A percentile compares a stretch with the other conserved stretches of the same genome.
These are phyloP conservation scores for Dysphania ambrosioides DNA, from an alignment of 148 eudicot species.

Conservation along the genomic window DNA sequence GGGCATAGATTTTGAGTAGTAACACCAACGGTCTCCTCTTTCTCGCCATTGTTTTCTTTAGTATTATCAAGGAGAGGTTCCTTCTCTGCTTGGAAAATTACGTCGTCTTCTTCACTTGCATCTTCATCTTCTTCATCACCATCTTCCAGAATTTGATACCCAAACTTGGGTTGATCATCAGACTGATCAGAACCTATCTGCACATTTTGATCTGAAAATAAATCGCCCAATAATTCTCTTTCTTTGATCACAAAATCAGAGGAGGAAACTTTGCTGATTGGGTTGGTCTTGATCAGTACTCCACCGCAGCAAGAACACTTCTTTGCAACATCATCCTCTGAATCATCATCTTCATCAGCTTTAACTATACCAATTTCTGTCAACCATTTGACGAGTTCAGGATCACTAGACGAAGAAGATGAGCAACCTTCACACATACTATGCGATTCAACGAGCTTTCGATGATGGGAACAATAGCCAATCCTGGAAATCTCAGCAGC, in stretches of 20 bases:
- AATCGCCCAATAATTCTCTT: constrained; percentile 13
- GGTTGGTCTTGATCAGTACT: constrained; percentile 15
- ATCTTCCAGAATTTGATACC: constrained; percentile 25
- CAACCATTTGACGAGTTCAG: constrained; percentile 35
- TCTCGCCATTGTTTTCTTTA: neutral
- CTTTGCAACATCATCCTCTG: constrained; percentile 29
- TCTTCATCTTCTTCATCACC: constrained; percentile 26
- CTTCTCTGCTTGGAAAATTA: constrained; percentile 32
- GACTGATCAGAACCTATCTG: constrained; percentile 21
- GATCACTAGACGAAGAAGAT: constrained; percentile 6
- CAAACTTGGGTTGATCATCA: constrained; percentile 26
- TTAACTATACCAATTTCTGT: constrained; percentile 36
- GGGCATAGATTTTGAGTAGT: constrained; percentile 16
- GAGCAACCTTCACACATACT: constrained; percentile 65
- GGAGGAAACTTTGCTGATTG: constrained; percentile 15
- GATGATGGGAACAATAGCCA: constrained; percentile 64
- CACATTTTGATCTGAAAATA: constrained; percentile 20
- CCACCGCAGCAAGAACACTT: constrained; percentile 73
- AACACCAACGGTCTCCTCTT: constrained; percentile 19
- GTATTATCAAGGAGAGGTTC: constrained; percentile 24
- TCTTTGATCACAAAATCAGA: constrained; percentile 38
- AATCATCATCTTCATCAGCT: constrained; percentile 21
- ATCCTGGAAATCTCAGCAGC: constrained; percentile 53
- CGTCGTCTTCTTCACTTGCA: constrained; percentile 22
- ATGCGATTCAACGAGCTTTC: constrained; percentile 45